Conservation (phyloP, 768 basidiomycete species). For the Macrolepiota fuliginosa region DNA sequence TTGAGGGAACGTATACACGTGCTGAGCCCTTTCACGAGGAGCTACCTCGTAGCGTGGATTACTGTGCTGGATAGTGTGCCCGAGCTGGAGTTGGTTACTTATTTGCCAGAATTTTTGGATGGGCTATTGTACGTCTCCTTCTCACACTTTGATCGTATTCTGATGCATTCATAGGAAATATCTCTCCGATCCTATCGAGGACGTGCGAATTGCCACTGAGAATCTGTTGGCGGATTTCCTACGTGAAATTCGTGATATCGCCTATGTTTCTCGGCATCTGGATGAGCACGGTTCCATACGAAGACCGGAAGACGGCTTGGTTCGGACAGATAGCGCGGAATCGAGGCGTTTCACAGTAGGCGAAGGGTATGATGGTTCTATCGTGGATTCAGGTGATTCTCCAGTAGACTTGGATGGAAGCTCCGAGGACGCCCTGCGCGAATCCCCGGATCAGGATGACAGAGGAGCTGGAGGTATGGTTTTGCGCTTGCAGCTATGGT, state of each 20-base stretch:
- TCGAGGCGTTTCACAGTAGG: not conserved
- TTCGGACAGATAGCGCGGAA: slow-evolving; percentile 3
- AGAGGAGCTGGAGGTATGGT: slow-evolving; percentile 63
- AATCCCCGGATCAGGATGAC: slow-evolving; percentile 42
- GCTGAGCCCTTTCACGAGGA: slow-evolving; percentile 91
- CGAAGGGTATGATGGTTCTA: slow-evolving; percentile 4
- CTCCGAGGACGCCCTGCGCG: slow-evolving; percentile 28
- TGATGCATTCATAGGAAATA: slow-evolving; percentile 63
- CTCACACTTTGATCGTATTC: slow-evolving; percentile 7
- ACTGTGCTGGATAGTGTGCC: slow-evolving; percentile 94
- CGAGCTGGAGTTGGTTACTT: slow-evolving; percentile 92
- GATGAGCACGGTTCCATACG: slow-evolving; percentile 54
- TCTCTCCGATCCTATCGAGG: slow-evolving; percentile 91
- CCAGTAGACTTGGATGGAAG: slow-evolving; percentile 55
- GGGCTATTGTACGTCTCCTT: slow-evolving; percentile 74
- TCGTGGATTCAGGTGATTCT: slow-evolving; percentile 51
- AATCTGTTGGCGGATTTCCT: slow-evolving; percentile 87
- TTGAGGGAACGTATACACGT: slow-evolving; percentile 93
- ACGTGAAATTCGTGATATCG: slow-evolving; percentile 86
- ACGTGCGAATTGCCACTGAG: slow-evolving; percentile 90
- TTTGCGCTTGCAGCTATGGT: not conserved
- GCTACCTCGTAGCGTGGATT: slow-evolving; percentile 97
- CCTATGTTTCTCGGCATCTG: slow-evolving; percentile 63
- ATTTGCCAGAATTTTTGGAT: slow-evolving; percentile 92
- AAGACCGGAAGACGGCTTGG: slow-evolving; percentile 31